Percentiles rank a stretch among this genome's conserved stretches.
Evolutionary conservation across 441 rosid species (phyloP).

Genomic region (Sinapis alba): DNA sequence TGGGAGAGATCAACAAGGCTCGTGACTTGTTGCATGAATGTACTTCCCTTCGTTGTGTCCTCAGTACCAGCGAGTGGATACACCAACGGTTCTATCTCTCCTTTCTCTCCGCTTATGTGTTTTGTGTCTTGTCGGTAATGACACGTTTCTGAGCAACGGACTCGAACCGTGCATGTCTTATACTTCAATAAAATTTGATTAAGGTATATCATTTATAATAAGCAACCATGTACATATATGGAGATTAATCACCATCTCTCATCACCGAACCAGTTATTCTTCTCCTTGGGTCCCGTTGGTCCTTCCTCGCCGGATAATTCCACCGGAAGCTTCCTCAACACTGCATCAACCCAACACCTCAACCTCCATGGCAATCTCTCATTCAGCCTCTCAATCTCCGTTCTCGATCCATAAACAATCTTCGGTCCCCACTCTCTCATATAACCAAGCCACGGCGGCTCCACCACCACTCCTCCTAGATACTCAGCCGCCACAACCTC

Average conservation of each 20-base stretch:
- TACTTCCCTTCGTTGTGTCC: too few species aligned
- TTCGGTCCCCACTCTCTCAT: conserved; percentile 95
- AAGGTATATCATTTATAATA: too few species aligned
- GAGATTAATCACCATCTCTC: conserved; percentile 78
- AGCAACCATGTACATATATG: too few species aligned
- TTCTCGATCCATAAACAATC: conserved; percentile 62
- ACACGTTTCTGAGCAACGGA: too few species aligned
- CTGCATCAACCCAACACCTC: conserved; percentile 42
- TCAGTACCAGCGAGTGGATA: too few species aligned
- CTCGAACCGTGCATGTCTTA: too few species aligned
- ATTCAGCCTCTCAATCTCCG: conserved; percentile 59
- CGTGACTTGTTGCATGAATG: too few species aligned
- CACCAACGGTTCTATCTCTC: too few species aligned
- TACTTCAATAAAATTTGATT: too few species aligned
- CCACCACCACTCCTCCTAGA: conserved; percentile 47
- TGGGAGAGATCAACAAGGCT: too few species aligned
- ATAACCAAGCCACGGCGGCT: conserved; percentile 81
- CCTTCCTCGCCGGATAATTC: conserved; percentile 89
- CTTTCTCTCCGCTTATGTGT: too few species aligned
- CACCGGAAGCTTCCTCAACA: conserved; percentile 61
- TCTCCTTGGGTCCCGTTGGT: conserved; percentile 94
- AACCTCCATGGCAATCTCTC: conserved; percentile 53
- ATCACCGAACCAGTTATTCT: conserved; percentile 89
- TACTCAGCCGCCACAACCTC: conserved; percentile 79
- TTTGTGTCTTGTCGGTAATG: too few species aligned